Evolutionary conservation across 345 rosid genomes (phyloP), one percentile per base, ranked within the genome.

Genomic region (Cardamine occulta): DNA sequence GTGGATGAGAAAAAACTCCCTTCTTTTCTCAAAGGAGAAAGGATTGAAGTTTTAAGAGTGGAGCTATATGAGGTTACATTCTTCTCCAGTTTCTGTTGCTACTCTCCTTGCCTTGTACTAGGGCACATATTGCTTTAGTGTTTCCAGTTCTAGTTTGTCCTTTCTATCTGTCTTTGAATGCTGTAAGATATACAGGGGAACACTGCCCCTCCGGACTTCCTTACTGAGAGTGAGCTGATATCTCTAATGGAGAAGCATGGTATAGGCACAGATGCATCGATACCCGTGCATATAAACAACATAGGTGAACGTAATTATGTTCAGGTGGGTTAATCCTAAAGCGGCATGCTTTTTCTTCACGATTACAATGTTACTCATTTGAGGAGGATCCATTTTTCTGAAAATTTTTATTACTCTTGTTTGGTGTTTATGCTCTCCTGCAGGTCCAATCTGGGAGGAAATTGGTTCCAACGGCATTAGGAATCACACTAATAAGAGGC

Each of bases 241-340:
- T 85, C 98, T 57, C 76, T 93, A 26, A 93, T 93, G 98, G 98
- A 93, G 87, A 93, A 86, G 85, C 79, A 93, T 70, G 97, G 97
- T 49, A 91, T 93, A 51, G 98, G 98, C 72, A 93, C 98, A 40
- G 98, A 93, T 88, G 98, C 98, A 68, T 93, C 98, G 73, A 93
- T 93, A 69, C 74, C 98, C 34, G 88, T 86, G 40, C 98, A 94
- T 78, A 91, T 94, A 59, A 94, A 91, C 86, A 94, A 94, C 86
- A 94, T 94, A 62, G 89, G 97, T 59, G 98, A 94, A 68, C 91
- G 98, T 63, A 91, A 94, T 78, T 94, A 91, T 82, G 98, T 94
- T 53, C 94, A 91, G 97, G 98, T 89, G 37, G 60, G 78, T 72
- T 54, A 76, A 70, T 28, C 35, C 51, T 12, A 32, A 61, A 39